Evolutionary conservation across 2,329 filamentous ascomycete species (phyloP).

Genomic region (Rachicladosporium sp.): DNA sequence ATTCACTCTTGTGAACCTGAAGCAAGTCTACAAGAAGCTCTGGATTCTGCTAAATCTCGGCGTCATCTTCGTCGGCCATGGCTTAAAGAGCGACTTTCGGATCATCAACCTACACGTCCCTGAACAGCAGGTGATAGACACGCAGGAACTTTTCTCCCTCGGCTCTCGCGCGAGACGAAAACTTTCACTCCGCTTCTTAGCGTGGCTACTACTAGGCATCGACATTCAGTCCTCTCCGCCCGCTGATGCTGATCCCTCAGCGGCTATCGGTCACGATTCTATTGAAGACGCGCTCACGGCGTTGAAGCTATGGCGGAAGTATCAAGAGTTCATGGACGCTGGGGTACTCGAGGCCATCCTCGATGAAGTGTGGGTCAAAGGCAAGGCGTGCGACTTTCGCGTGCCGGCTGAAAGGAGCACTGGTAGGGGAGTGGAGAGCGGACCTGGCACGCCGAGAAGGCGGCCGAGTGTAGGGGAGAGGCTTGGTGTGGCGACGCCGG

Average conservation of each 20-base stretch:
- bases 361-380: conserved; percentile 66
- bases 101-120: conserved; percentile 97
- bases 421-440: conserved; percentile 16
- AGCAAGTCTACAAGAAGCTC: conserved; percentile 92
- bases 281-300: conserved; percentile 93
- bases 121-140: conserved; percentile 81
- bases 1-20: conserved; percentile 76
- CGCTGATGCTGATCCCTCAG: conserved; percentile 3
- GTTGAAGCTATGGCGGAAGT: conserved; percentile 78
- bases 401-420: conserved; percentile 17
- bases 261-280: conserved; percentile 55
- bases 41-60: conserved; percentile 94
- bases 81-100: conserved; percentile 87
- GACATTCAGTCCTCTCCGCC: conserved; percentile 75
- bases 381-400: conserved; percentile 41
- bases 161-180: conserved; percentile 63
- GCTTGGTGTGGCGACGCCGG: background rate
- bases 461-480: conserved; percentile 2
- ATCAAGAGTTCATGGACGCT: conserved; percentile 75
- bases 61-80: conserved; percentile 87
- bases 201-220: conserved; percentile 82
- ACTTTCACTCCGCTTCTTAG: conserved; percentile 79
- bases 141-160: conserved; percentile 81
- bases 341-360: conserved; percentile 74
- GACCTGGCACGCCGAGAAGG: conserved; percentile 22